Evolutionary conservation across 2,329 filamentous ascomycete species (phyloP).

Genomic region (Penicillium frequentans): DNA sequence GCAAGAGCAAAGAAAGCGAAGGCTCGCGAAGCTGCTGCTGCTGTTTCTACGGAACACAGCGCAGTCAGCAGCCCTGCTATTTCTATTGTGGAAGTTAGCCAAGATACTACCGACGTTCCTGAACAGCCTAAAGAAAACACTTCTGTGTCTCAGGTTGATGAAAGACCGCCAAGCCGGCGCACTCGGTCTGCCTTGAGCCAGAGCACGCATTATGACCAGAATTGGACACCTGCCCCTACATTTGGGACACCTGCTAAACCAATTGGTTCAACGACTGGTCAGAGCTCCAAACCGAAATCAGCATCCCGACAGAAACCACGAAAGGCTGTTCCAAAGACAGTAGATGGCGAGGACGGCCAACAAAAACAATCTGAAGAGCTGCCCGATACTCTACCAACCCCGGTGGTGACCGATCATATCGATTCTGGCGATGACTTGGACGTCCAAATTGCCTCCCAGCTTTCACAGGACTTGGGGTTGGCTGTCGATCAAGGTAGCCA

Average conservation of each 20-base stretch:
- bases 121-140: conserved; percentile 13
- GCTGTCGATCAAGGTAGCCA: conserved; percentile 33
- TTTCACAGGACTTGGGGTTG: conserved; percentile 45
- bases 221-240: neutral
- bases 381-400: neutral
- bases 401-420: conserved; percentile 19
- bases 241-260: conserved; percentile 6
- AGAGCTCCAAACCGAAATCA: conserved; percentile 10
- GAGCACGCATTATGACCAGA: conserved; percentile 6
- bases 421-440: conserved; percentile 45
- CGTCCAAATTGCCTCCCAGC: conserved; percentile 45
- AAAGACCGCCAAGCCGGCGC: conserved; percentile 16
- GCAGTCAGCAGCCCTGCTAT: conserved; percentile 8
- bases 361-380: neutral
- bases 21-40: too few relatives aligned
- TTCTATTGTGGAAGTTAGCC: neutral
- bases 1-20: conserved; percentile 16
- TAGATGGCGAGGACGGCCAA: neutral
- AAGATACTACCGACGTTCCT: conserved; percentile 1
- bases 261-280: neutral
- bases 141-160: conserved; percentile 5
- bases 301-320: conserved; percentile 12
- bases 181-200: conserved; percentile 28
- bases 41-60: neutral
- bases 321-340: conserved; percentile 1